phyloP scores from a whole-genome alignment of 2,329 filamentous ascomycete genomes.

The Hypoxylon sp. region DNA sequence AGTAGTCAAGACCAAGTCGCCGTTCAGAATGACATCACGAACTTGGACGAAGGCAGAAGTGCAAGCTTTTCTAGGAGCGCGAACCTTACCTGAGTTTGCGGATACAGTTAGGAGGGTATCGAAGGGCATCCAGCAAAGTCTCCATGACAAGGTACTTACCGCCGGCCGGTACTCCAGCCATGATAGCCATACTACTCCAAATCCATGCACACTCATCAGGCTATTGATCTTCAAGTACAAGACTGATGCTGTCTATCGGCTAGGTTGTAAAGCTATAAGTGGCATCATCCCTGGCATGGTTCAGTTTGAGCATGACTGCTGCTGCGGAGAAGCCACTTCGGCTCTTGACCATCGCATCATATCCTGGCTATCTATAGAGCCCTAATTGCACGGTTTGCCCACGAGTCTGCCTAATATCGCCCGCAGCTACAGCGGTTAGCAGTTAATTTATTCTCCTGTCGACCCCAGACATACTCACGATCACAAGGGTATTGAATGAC shows the following conservation, averaged over 20 bases:
- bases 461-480: constrained; percentile 49
- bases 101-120: neutral
- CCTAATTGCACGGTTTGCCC: constrained; percentile 67
- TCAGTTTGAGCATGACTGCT: constrained; percentile 60
- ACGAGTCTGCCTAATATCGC: constrained; percentile 69
- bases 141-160: constrained; percentile 64
- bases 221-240: constrained; percentile 55
- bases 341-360: constrained; percentile 65
- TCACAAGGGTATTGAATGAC: constrained; percentile 62
- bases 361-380: constrained; percentile 60
- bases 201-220: constrained; percentile 58
- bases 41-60: constrained; percentile 63
- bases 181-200: constrained; percentile 64
- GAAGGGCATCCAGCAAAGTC: constrained; percentile 62
- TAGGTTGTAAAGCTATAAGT: constrained; percentile 61
- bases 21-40: constrained; percentile 64
- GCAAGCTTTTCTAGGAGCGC: constrained; percentile 55
- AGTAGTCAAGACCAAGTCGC: constrained; percentile 61
- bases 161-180: constrained; percentile 61
- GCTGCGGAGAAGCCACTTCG: constrained; percentile 63
- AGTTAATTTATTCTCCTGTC: neutral
- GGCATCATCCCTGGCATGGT: constrained; percentile 60
- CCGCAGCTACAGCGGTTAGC: constrained; percentile 7
- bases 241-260: constrained; percentile 55
- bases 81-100: neutral